Percentiles rank a stretch among this genome's conserved stretches.
Evolutionary conservation across 768 basidiomycete species (phyloP).

Genomic region (Termitomyces bulborhizus): DNA sequence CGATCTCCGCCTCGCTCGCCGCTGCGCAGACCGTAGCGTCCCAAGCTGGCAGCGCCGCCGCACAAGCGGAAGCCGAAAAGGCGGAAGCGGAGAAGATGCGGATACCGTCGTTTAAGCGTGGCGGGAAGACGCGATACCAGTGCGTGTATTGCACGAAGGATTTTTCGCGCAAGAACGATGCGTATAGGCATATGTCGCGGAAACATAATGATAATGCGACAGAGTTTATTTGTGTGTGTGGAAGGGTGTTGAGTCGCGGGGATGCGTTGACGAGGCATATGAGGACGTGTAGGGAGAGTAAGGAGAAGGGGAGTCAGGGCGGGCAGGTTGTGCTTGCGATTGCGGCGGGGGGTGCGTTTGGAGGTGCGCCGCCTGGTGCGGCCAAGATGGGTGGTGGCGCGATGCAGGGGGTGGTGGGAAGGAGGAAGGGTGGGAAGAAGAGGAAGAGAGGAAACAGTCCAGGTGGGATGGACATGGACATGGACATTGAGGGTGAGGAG

Average conservation of each 20-base stretch:
- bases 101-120: conserved; percentile 12
- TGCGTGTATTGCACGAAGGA: conserved; percentile 11
- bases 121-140: conserved; percentile 10
- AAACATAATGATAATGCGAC: conserved; percentile 13
- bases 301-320: background rate
- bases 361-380: too few relatives aligned
- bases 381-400: background rate
- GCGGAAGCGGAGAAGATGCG: conserved; percentile 5
- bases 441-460: background rate
- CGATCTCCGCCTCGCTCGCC: conserved; percentile 6
- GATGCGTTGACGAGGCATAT: conserved; percentile 9
- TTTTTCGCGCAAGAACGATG: conserved; percentile 13
- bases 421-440: background rate
- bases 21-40: background rate
- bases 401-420: background rate
- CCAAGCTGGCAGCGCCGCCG: background rate
- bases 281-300: conserved; percentile 8
- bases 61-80: background rate
- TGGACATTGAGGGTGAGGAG: background rate
- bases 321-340: background rate
- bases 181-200: conserved; percentile 12
- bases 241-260: conserved; percentile 3
- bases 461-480: background rate
- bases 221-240: conserved; percentile 13
- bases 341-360: too few relatives aligned